These are phyloP conservation scores for Trypanosoma lewisi DNA, from an alignment of 208 protist species.

Conservation along the genomic window DNA sequence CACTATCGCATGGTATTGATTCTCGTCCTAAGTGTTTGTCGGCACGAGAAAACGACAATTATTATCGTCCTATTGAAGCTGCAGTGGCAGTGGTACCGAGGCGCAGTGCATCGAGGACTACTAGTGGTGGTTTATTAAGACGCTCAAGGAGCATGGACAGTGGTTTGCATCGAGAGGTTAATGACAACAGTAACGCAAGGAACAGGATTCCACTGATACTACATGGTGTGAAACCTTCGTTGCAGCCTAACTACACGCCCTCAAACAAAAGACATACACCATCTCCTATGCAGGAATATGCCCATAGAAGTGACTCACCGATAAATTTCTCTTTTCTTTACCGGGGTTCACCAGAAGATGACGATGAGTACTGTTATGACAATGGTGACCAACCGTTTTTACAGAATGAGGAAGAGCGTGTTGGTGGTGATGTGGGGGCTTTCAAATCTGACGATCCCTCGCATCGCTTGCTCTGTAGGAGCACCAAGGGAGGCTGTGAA, in stretches of 20 bases:
- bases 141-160: constrained; percentile 16
- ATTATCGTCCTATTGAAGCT: constrained; percentile 26
- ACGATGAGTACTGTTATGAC: too few species aligned
- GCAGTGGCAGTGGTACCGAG: constrained; percentile 18
- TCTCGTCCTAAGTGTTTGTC: neutral
- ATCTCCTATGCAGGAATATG: neutral
- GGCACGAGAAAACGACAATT: constrained; percentile 4
- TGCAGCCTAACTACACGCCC: neutral
- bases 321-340: neutral
- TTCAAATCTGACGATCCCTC: too few species aligned
- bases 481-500: too few species aligned
- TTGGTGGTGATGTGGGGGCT: too few species aligned
- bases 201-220: neutral
- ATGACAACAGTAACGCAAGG: neutral
- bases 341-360: too few species aligned
- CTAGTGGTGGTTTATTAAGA: neutral
- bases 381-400: too few species aligned
- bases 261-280: neutral
- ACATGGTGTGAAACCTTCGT: neutral
- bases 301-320: neutral
- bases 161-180: neutral
- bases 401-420: too few species aligned
- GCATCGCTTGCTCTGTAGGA: too few species aligned
- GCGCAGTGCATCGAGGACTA: constrained; percentile 2
- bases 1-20: constrained; percentile 3